Evolutionary conservation across 2,329 filamentous ascomycete species (phyloP), one percentile per base, ranked within the genome.

Genomic region (Colletotrichum sp.): DNA sequence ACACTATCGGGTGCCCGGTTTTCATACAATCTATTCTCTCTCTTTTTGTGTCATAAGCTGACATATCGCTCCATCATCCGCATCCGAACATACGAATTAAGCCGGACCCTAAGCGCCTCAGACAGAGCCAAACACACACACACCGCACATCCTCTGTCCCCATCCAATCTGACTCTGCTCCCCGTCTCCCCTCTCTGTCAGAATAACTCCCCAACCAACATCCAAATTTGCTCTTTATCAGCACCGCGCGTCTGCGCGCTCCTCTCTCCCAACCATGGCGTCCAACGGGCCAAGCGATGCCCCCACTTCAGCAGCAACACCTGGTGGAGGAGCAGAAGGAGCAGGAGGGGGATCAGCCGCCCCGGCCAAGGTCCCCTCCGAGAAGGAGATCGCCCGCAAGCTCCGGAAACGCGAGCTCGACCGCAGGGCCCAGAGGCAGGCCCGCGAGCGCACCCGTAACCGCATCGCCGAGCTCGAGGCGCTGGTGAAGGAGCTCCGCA

Each of bases 371-470:
- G 59, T 65, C 18, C 73, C 59, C 32, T 73, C 73, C 15, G 76
- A 77, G 44, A 75, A 72, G 64, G 76, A 76, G 59, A 67, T 76
- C 15, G 76, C 76, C 26, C 76, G 76, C 34, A 76, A 76, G 71
- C 77, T 82, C 36, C 81, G 82, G 77, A 83, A 83, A 76, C 76
- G 82, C 15, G 82, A 83, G 63, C 80, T 83, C 15, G 82, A 83
- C 65, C 81, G 82, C 72, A 81, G 80, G 62, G 81, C 82, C 9
- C 82, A 83, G 74, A 77, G 82, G 6, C 71, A 80, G n/a, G 80
- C 81, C 10, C 80, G 82, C 16, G 82, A 83, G 66, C 78, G 82
- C 12, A 83, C 80, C 34, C 82, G 81, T 72, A 81, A 78, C 44
- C 82, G 82, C 39, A 83, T 83, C 59, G 78, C 81, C 12, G 79